Conservation (phyloP, 1,139 yeast genomes). For the Candida frijolesensis region DNA sequence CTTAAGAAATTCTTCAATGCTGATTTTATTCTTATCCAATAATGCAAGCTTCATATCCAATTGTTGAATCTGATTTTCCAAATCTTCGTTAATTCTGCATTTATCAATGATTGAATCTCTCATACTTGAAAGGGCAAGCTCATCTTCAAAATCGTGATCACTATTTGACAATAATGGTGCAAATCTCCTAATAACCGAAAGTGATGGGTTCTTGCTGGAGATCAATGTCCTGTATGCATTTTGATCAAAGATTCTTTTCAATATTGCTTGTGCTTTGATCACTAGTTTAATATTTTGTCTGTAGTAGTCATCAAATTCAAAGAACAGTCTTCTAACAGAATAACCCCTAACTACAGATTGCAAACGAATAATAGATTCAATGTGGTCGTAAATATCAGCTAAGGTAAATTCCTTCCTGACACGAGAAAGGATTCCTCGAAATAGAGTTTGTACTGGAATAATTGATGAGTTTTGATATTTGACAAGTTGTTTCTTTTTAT, state of each 20-base stretch:
- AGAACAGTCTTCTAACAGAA: constrained; percentile 35
- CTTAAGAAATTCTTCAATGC: constrained; percentile 71
- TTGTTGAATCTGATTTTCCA: constrained; percentile 76
- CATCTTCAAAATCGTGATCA: constrained; percentile 76
- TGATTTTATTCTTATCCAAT: constrained; percentile 75
- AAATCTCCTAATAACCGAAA: constrained; percentile 75
- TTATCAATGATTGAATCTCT: constrained; percentile 69
- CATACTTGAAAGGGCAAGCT: constrained; percentile 64
- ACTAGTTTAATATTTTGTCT: constrained; percentile 55
- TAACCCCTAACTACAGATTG: constrained; percentile 57
- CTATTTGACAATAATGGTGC: constrained; percentile 76
- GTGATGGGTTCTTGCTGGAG: constrained; percentile 71
- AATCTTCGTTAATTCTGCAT: constrained; percentile 63
- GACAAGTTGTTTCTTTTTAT: constrained; percentile 25
- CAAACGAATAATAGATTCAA: constrained; percentile 39
- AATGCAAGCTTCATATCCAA: constrained; percentile 81
- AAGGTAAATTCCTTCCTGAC: constrained; percentile 49
- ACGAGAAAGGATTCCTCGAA: constrained; percentile 52
- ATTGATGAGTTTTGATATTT: constrained; percentile 24
- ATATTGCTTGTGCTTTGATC: constrained; percentile 70
- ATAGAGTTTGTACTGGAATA: constrained; percentile 35
- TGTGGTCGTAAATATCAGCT: constrained; percentile 55
- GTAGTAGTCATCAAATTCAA: constrained; percentile 55
- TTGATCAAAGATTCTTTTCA: constrained; percentile 69
- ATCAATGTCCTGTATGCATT: constrained; percentile 75